Base-by-base conservation (phyloP, 179 eudicot genomes). In the Beta macrorhiza region DNA sequence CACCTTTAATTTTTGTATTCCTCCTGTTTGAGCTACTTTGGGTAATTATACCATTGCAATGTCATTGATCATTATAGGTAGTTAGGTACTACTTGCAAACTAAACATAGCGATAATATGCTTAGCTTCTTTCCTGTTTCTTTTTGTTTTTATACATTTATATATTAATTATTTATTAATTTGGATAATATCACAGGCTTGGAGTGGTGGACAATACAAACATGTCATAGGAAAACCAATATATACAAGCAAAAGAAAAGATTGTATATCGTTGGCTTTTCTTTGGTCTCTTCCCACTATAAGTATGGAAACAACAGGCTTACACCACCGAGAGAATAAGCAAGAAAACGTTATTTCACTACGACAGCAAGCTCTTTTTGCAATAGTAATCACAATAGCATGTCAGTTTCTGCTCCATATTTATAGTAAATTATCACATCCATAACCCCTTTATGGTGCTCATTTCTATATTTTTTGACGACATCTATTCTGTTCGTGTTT, bases 211-310 rank as follows among this genome's bases (percentile, higher is more conserved):
- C 82, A 62, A 58, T 93, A 89, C 86, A 94, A 93, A 82, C 93
- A 91, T 76, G 94, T 91, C 79, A 91, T 94, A 57, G 98, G 97
- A 44, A 92, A 89, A 82, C 94, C 98, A 79, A 88, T 93, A 44
- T 92, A 88, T 63, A 86, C 84, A 85, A 82, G 67, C 49, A 83
- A 84, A 76, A 74, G 44, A 52, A 78, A 80, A 75, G 89, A 85
- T 59, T 82, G 81, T 62, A 88, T 91, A 29, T 93, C 98, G 22
- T 85, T 93, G 95, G 90, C 92, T 62, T 93, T 94, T 68, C 88
- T 90, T 32, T 90, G 79, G 86, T 89, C 91, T 65, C 89, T 89
- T 65, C 59, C 80, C 5, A 49, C n/a, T 25, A 59, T 15, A 1
- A 65, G 37, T 22, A 51, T 16, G 22, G 74, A 65, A 59, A 56